Base-by-base conservation (phyloP, 805 yeast species). In the Nakazawaea ishiwadae region DNA sequence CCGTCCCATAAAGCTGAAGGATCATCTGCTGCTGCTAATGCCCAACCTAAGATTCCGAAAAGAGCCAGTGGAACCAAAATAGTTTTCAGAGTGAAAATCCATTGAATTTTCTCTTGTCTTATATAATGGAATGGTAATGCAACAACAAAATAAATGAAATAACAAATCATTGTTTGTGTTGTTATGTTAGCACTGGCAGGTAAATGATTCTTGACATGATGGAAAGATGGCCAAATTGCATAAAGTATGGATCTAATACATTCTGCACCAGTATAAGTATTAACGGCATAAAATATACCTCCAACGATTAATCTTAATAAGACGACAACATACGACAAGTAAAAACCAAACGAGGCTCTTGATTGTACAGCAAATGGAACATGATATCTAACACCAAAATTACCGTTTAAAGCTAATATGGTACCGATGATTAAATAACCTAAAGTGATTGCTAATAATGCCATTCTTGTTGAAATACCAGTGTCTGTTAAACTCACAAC, bases 321-420 rank as follows among this genome's bases (percentile, higher is more conserved):
- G 18, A 59, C 51, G 11, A 57, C 51, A 19, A 63, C 51, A 33
- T 56, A 58, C 6, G 63, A 49, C 15, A 65, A 60, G 18, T 58
- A 55, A 40, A 56, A 58, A 4, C 62, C 58, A 40, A 58, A 59
- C 12, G 61, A 55, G 15, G 65, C 55, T 40, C 68, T 51, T 43
- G 53, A 55, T 20, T 49, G 49, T 2, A 63, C 47, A 5, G 69
- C 63, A 47, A 63, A 65, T 2, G 67, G 65, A 14, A 64, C 54
- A 27, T 63, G 65, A 11, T 58, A 54, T 26, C 48, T 52, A 5
- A 67, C 60, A 35, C 68, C 68, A 36, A 58, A 51, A 5, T 53
- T 53, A 35, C 61, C 62, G 39, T 59, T 56, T 7, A 57, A 35
- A 15, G 50, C 45, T 19, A 52, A 37, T 12, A 50, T 52, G 10